These are phyloP conservation scores for Aristolochia californica DNA, from an alignment of 164 flowering plant species.

Conservation along the genomic window DNA sequence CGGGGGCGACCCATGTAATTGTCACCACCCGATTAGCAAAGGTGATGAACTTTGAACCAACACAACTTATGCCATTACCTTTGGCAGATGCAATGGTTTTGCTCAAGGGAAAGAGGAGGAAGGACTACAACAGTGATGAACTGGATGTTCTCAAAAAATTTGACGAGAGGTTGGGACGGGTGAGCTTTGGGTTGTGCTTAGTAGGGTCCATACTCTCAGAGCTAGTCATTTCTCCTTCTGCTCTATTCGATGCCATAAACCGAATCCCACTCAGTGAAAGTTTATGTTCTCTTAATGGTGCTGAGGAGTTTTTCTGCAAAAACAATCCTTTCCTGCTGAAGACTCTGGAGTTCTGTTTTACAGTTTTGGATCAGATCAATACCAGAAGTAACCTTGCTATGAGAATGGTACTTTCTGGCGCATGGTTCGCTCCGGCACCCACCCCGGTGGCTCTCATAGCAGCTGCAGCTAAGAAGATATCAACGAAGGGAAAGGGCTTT, in stretches of 20 bases:
- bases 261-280: conserved; percentile 29
- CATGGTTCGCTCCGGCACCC: conserved; percentile 82
- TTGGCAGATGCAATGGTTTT: conserved; percentile 52
- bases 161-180: conserved; percentile 52
- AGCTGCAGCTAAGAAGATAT: conserved; percentile 49
- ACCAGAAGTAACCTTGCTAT: conserved; percentile 41
- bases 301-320: conserved; percentile 52
- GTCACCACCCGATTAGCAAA: conserved; percentile 60
- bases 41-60: conserved; percentile 54
- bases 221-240: conserved; percentile 55
- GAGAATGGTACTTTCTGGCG: conserved; percentile 74
- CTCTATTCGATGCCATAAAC: conserved; percentile 57
- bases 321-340: conserved; percentile 59
- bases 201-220: conserved; percentile 64
- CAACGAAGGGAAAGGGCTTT: conserved; percentile 25
- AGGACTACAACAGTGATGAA: conserved; percentile 52
- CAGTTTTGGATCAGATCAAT: conserved; percentile 40
- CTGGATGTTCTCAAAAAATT: conserved; percentile 44
- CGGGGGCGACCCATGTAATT: conserved; percentile 78
- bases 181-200: conserved; percentile 60
- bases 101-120: conserved; percentile 50
- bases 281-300: conserved; percentile 16
- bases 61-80: conserved; percentile 49
- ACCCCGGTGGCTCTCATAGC: conserved; percentile 51
- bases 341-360: conserved; percentile 34